A percentile compares a stretch with the other conserved stretches of the same genome.
These are phyloP conservation scores for Hsuehochloa calcarea DNA, from an alignment of 176 grass and related monocot genomes.

Conservation along the genomic window DNA sequence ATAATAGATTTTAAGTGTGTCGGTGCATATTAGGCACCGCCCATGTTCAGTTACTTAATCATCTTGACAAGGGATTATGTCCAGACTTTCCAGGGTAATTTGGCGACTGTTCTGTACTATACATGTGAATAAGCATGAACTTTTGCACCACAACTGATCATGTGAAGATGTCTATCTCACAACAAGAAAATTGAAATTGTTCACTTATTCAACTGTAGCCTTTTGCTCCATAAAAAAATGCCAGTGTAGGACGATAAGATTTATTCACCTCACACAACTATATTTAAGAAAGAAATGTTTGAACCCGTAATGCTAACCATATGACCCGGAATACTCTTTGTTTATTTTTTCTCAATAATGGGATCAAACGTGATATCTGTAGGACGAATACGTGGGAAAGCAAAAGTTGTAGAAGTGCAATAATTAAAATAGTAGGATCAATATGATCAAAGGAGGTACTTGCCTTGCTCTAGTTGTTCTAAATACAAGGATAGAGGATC, in stretches of 20 bases:
- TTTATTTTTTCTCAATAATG: too few relatives aligned
- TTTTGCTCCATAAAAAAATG: background rate
- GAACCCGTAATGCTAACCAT: too few relatives aligned
- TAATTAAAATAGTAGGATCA: accelerated
- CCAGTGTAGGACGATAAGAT: too few relatives aligned
- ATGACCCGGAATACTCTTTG: too few relatives aligned
- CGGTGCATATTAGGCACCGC: too few relatives aligned
- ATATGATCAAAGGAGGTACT: accelerated
- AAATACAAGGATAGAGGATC: too few relatives aligned
- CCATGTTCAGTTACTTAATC: background rate
- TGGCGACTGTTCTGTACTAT: background rate
- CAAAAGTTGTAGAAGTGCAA: too few relatives aligned
- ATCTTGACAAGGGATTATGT: background rate
- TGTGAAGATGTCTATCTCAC: background rate
- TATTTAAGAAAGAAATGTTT: too few relatives aligned
- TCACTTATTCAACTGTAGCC: background rate
- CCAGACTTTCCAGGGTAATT: background rate
- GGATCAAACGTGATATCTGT: background rate
- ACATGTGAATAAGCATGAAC: background rate
- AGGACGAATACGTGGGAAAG: background rate
- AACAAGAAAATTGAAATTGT: background rate
- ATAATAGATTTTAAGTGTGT: too few relatives aligned
- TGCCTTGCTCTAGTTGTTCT: too few relatives aligned
- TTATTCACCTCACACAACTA: too few relatives aligned
- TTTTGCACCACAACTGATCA: background rate